Conservation (phyloP, 2,329 filamentous ascomycete genomes). For the Paramyrothecium roridum region DNA sequence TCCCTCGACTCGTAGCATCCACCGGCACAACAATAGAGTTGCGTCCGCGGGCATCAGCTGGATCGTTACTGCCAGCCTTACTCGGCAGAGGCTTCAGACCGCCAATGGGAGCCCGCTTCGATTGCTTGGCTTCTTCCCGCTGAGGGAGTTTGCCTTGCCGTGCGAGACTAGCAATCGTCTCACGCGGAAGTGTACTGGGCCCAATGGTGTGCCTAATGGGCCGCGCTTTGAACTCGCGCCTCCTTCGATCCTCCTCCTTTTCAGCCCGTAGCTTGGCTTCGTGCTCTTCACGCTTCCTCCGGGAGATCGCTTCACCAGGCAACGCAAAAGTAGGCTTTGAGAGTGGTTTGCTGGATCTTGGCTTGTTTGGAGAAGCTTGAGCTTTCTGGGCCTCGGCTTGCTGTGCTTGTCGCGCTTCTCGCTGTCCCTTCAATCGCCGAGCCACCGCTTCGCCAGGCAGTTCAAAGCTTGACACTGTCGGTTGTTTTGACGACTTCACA, state of each 20-base stretch:
- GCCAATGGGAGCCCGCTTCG: slow-evolving; percentile 14
- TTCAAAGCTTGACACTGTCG: slow-evolving; percentile 56
- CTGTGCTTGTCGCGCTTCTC: slow-evolving; percentile 48
- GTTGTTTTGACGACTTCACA: slow-evolving; percentile 50
- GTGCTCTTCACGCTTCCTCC: slow-evolving; percentile 52
- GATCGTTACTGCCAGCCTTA: slow-evolving; percentile 5
- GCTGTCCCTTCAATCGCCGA: slow-evolving; percentile 54
- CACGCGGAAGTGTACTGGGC: slow-evolving; percentile 44
- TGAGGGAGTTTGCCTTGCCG: slow-evolving; percentile 43
- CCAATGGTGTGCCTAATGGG: slow-evolving; percentile 46
- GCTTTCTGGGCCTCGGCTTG: slow-evolving; percentile 29
- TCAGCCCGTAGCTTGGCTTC: slow-evolving; percentile 53
- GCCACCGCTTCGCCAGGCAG: slow-evolving; percentile 61
- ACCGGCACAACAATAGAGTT: slow-evolving; percentile 15
- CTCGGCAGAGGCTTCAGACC: slow-evolving; percentile 14
- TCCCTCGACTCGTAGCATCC: slow-evolving; percentile 31
- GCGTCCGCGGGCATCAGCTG: slow-evolving; percentile 20
- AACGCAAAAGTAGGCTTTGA: slow-evolving; percentile 59
- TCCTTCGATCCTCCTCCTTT: slow-evolving; percentile 57
- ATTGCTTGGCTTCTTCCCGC: slow-evolving; percentile 15
- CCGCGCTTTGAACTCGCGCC: slow-evolving; percentile 62
- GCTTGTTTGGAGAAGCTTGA: slow-evolving; percentile 36
- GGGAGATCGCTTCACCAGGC: slow-evolving; percentile 58
- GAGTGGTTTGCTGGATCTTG: slow-evolving; percentile 48
- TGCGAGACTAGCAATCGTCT: slow-evolving; percentile 55